Evolutionary conservation across 768 basidiomycete species (phyloP).

Genomic region (Suillus discolor): DNA sequence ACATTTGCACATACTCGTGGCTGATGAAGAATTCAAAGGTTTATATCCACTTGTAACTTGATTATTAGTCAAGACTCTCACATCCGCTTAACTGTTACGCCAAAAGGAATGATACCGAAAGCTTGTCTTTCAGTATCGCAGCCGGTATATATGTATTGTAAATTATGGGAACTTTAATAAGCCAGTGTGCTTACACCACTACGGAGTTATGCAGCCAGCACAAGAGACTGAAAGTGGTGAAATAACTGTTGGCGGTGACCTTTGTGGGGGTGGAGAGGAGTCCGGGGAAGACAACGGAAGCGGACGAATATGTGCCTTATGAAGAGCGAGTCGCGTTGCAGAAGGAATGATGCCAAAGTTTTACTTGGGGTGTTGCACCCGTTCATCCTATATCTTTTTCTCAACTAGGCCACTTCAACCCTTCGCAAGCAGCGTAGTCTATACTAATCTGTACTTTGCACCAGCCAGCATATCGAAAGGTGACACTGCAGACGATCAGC

Average conservation of each 20-base stretch:
- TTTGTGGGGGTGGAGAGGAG: neutral
- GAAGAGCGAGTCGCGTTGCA: neutral
- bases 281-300: neutral
- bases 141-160: no score
- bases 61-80: no score
- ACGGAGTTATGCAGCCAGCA: neutral
- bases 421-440: no score
- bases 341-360: neutral
- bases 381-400: neutral
- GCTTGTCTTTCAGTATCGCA: no score
- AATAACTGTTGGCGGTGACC: neutral
- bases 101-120: no score
- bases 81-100: no score
- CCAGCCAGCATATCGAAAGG: no score
- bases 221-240: neutral
- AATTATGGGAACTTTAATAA: no score
- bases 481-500: no score
- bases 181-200: neutral
- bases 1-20: constrained; percentile 6
- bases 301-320: neutral
- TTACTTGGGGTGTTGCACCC: neutral
- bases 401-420: neutral
- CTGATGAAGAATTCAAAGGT: neutral
- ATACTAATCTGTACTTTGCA: no score
- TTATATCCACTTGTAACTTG: neutral